phyloP scores from a whole-genome alignment of 345 rosid genomes.

The Viola odorata region DNA sequence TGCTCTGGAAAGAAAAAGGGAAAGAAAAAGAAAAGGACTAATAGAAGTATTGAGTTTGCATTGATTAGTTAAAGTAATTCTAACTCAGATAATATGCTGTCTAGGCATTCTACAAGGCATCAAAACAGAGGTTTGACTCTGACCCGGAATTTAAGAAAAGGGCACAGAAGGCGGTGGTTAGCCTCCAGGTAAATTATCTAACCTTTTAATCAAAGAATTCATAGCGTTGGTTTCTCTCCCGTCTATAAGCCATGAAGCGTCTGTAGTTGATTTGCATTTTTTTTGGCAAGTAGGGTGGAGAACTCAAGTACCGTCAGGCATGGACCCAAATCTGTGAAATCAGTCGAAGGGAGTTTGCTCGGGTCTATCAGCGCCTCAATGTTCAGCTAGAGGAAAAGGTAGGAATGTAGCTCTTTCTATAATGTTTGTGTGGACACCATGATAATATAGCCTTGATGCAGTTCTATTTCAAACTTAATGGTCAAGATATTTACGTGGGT shows the following conservation, averaged over 20 bases:
- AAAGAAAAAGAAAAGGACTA: background rate
- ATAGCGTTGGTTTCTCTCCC: background rate
- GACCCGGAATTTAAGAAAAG: slow-evolving; percentile 74
- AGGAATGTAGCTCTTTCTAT: background rate
- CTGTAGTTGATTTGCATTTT: background rate
- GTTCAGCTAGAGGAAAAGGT: slow-evolving; percentile 91
- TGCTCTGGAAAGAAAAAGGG: too few relatives aligned
- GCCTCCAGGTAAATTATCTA: slow-evolving; percentile 60
- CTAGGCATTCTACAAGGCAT: slow-evolving; percentile 76
- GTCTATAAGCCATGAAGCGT: background rate
- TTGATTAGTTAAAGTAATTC: slow-evolving; percentile 1
- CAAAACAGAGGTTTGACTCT: slow-evolving; percentile 67
- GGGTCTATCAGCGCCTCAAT: slow-evolving; percentile 72
- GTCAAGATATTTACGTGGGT: too few relatives aligned
- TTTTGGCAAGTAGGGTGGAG: slow-evolving; percentile 59
- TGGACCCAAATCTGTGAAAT: slow-evolving; percentile 80
- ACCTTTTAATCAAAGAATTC: background rate
- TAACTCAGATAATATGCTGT: slow-evolving; percentile 23
- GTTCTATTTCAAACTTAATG: too few relatives aligned
- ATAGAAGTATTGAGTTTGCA: background rate
- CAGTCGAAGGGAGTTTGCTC: slow-evolving; percentile 72
- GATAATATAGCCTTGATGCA: too few relatives aligned
- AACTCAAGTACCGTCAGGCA: slow-evolving; percentile 61
- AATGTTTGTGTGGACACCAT: background rate
- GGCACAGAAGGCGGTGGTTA: slow-evolving; percentile 92